Evolutionary conservation across 2,329 filamentous ascomycete genomes (phyloP).

Genomic region (Calonectria pteridis): DNA sequence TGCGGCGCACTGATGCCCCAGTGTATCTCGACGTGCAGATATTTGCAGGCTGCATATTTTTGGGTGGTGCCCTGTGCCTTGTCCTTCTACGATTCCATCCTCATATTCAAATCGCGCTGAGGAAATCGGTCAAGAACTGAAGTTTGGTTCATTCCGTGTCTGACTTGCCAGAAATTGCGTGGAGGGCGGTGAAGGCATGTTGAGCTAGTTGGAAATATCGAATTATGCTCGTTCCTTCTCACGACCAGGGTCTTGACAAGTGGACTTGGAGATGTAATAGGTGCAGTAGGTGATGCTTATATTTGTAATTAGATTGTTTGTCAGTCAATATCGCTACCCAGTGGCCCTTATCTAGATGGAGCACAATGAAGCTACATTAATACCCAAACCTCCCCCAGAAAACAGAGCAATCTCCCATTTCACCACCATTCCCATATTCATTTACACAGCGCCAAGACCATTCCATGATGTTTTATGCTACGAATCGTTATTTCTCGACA

Average conservation of each 20-base stretch:
- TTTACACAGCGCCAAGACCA: neutral
- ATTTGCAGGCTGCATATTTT: neutral
- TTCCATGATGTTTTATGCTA: neutral
- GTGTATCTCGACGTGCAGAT: neutral
- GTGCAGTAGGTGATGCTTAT: neutral
- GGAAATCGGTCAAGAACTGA: neutral
- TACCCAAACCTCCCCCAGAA: neutral
- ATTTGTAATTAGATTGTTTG: constrained; percentile 1
- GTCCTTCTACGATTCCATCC: neutral
- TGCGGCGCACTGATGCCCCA: neutral
- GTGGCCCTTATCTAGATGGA: neutral
- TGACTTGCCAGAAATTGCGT: neutral
- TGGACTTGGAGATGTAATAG: neutral
- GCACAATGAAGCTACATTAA: neutral
- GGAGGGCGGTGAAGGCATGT: neutral
- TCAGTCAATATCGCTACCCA: neutral
- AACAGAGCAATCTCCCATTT: neutral
- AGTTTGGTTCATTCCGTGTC: neutral
- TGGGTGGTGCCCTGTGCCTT: neutral
- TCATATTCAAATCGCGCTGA: neutral
- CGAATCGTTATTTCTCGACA: neutral
- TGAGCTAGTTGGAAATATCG: neutral
- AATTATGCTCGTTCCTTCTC: neutral
- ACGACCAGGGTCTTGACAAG: neutral
- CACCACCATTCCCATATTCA: too few species aligned